Evolutionary conservation across 106 monocot genomes (phyloP).

Genomic region (Dendrobium catenatum): DNA sequence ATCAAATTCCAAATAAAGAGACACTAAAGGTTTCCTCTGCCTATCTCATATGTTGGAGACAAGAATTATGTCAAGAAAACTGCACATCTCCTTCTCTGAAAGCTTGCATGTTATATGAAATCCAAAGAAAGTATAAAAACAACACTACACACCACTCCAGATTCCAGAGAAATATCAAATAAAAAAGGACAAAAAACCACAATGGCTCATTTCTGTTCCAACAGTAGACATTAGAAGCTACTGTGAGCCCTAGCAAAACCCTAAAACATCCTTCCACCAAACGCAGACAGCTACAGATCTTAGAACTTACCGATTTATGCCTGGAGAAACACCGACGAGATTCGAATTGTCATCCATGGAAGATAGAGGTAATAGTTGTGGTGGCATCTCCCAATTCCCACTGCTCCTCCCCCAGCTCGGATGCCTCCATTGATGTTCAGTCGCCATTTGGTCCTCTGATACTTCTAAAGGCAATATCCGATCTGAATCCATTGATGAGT

Average conservation of each 20-base stretch:
- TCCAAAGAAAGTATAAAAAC: not conserved
- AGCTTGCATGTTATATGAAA: not conserved
- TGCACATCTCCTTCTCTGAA: too few relatives aligned
- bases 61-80: too few relatives aligned
- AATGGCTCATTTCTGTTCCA: not conserved
- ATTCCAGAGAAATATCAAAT: not conserved
- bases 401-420: constrained; percentile 31
- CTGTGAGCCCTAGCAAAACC: not conserved
- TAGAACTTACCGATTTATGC: not conserved
- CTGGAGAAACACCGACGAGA: not conserved
- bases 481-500: constrained; percentile 20
- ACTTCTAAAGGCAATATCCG: constrained; percentile 13
- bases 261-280: too few relatives aligned
- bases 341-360: constrained; percentile 8
- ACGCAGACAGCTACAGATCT: too few relatives aligned
- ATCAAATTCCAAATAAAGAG: too few relatives aligned
- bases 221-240: not conserved
- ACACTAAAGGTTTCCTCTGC: too few relatives aligned
- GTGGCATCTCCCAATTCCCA: constrained; percentile 36
- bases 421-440: constrained; percentile 4
- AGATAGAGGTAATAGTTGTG: constrained; percentile 1
- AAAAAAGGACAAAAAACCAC: not conserved
- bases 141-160: not conserved
- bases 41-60: too few relatives aligned
- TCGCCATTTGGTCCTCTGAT: not conserved